Evolutionary conservation across 1,284 basidiomycete genomes (phyloP), one percentile per base, ranked within the genome.

Genomic region (Volvariella surrecta): DNA sequence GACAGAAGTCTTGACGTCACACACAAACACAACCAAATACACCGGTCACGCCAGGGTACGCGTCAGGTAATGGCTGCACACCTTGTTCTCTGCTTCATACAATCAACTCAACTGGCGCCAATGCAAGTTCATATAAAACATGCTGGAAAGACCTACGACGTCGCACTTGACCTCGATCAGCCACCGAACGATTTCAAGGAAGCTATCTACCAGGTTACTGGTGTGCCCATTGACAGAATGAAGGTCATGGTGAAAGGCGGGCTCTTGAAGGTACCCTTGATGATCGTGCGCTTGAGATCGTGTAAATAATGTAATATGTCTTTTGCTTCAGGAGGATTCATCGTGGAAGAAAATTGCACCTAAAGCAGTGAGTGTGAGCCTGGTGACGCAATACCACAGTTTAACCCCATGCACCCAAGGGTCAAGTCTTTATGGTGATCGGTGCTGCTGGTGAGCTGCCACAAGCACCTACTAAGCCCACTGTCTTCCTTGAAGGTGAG

Each of bases 181-280:
- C 78, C 87, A 4, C 76, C 84, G 4, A 59, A 70, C 7, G 74
- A 67, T 2, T 95, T 96, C 74, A 96, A 96, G 62, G 76, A 90
- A 54, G 69, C 78, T 2, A 74, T 97, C 38, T 87, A 89, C 55
- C 73, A 83, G 45, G 67, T 73, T 34, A 97, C 93, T 0, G 91
- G 91, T 8, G 85, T 98, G 3, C 91, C 93, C 9, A 62, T 77
- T 40, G 91, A 94, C 55, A 75, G 93, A 40, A 94, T 96, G 87
- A 99, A 97, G 65, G 87, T 98, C 50, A 94, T 97, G 88, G 74
- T 95, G 60, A 97, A 96, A 61, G 89, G 89, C 39, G 89, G 89
- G n/a, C 74, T 90, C 53, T 74, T 96, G 59, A 93, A 91, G 76
- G 88, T 84, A 43, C 16, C 57, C 50, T 38, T 37, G 21, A 16